Percentiles rank a stretch among this genome's conserved stretches.
Evolutionary conservation across 441 rosid species (phyloP).

Genomic region (Corymbia citriodora): DNA sequence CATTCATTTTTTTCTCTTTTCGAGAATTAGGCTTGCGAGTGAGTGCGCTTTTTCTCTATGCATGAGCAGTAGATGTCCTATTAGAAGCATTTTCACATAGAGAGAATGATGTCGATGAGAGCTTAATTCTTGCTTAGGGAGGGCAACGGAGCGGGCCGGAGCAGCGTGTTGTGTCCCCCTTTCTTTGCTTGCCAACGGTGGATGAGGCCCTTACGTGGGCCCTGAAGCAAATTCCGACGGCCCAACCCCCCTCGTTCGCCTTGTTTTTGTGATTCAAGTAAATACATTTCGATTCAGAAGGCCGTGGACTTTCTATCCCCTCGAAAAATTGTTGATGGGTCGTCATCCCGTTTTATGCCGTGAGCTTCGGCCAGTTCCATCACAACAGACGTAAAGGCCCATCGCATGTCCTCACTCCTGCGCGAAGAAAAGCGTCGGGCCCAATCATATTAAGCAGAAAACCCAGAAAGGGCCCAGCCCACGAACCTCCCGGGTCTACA

Average conservation of each 20-base stretch:
- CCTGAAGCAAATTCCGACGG: neutral
- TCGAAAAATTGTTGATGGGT: neutral
- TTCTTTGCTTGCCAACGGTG: neutral
- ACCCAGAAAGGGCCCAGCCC: neutral
- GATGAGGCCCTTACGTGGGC: neutral
- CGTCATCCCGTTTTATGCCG: neutral
- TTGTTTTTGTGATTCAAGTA: neutral
- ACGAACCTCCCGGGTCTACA: neutral
- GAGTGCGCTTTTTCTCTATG: neutral
- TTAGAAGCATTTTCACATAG: too few species aligned
- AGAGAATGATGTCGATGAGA: too few species aligned
- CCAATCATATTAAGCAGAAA: neutral
- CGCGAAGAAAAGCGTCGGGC: too few species aligned
- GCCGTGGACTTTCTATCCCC: neutral
- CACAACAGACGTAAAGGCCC: neutral
- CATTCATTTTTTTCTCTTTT: too few species aligned
- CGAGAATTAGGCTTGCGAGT: neutral
- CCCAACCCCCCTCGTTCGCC: neutral
- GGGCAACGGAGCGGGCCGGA: neutral
- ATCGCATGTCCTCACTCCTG: neutral
- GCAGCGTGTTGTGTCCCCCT: neutral
- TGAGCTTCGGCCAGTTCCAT: neutral
- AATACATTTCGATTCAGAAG: neutral
- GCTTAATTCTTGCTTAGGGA: too few species aligned
- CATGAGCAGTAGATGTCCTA: too few species aligned